Evolutionary conservation across 2,329 filamentous ascomycete species (phyloP).

Genomic region (Fusarium anguioides): DNA sequence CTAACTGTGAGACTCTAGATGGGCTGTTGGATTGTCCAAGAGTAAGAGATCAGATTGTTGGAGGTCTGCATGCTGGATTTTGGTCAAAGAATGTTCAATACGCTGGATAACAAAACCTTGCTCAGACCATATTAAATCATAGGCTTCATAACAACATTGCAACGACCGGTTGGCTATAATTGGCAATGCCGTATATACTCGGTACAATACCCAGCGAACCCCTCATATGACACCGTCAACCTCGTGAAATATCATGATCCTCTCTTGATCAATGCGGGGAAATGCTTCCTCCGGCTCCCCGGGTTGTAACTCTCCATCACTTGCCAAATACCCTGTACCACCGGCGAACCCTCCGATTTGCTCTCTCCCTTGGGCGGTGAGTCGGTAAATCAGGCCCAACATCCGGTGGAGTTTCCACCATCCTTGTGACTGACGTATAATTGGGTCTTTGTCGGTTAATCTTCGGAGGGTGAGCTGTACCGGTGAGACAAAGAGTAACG

Average conservation of each 20-base stretch:
- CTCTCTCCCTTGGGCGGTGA: background rate
- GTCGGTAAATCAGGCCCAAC: background rate
- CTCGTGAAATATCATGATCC: background rate
- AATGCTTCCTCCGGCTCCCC: background rate
- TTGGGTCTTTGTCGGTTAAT: background rate
- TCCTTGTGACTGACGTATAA: constrained; percentile 2
- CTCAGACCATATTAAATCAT: too few relatives aligned
- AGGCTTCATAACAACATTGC: too few relatives aligned
- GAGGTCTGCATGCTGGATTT: too few relatives aligned
- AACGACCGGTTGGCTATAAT: too few relatives aligned
- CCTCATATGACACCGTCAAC: too few relatives aligned
- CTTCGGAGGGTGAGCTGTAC: background rate
- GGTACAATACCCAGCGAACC: background rate
- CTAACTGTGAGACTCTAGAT: too few relatives aligned
- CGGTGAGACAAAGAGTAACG: background rate
- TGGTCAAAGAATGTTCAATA: too few relatives aligned
- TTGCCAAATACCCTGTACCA: constrained; percentile 3
- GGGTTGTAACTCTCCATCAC: background rate
- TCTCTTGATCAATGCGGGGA: background rate
- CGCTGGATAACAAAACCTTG: too few relatives aligned
- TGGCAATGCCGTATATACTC: too few relatives aligned
- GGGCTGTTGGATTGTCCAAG: too few relatives aligned
- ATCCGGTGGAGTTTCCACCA: constrained; percentile 4
- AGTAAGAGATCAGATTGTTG: too few relatives aligned
- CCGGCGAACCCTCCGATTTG: constrained; percentile 1